These are phyloP conservation scores for Eragrostis tef DNA, from an alignment of 202 grass and related monocot genomes.

Conservation along the genomic window DNA sequence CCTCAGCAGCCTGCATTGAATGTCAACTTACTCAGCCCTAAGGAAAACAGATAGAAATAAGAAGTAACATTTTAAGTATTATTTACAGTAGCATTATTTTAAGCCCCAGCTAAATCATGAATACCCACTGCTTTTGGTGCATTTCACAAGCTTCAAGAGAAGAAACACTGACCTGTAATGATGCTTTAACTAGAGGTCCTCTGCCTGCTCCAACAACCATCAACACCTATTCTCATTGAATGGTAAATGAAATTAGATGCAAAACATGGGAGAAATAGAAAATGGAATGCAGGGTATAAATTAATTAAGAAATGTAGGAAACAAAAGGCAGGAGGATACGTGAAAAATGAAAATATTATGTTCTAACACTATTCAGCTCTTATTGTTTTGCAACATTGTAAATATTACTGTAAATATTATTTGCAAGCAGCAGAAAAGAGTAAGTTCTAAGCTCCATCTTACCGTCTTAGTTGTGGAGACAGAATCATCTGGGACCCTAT, in stretches of 20 bases:
- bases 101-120: not conserved
- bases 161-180: constrained; percentile 70
- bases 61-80: not conserved
- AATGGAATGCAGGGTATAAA: constrained; percentile 18
- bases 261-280: constrained; percentile 15
- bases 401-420: not conserved
- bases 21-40: constrained; percentile 22
- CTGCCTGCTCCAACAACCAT: constrained; percentile 99
- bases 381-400: not conserved
- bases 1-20: constrained; percentile 87
- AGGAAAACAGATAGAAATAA: constrained; percentile 7
- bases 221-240: constrained; percentile 74
- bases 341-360: not conserved
- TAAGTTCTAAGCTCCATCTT: constrained; percentile 46
- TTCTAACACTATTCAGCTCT: not conserved
- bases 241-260: constrained; percentile 28
- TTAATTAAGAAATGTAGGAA: constrained; percentile 9
- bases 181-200: constrained; percentile 94
- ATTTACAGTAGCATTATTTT: not conserved
- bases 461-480: constrained; percentile 70
- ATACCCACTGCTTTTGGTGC: not conserved
- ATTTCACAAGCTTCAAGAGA: constrained; percentile 27
- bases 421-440: not conserved
- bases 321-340: not conserved
- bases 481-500: constrained; percentile 79